Conservation (phyloP, 164 flowering plant genomes). For the Santalum album region DNA sequence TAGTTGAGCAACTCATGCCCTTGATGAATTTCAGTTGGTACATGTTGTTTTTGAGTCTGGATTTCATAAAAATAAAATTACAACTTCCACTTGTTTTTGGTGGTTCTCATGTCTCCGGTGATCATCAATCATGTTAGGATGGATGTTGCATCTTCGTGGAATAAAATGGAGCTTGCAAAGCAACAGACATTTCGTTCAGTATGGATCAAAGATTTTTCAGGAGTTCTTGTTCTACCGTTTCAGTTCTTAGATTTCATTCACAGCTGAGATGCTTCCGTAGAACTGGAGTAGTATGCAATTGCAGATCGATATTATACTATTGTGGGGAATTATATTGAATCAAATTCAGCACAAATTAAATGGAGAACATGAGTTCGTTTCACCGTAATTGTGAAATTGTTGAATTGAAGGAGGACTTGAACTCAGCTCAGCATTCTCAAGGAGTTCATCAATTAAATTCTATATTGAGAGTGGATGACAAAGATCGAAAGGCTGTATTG, state of each 20-base stretch:
- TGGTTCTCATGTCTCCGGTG: not conserved
- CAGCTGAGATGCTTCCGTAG: not conserved
- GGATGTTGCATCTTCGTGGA: not conserved
- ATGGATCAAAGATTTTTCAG: not conserved
- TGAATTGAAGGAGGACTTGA: constrained; percentile 30
- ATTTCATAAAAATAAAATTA: no score
- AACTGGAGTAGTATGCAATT: not conserved
- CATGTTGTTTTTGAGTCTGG: no score
- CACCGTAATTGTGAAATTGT: constrained; percentile 41
- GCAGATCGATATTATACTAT: not conserved
- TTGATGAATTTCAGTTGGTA: no score
- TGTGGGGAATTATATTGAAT: not conserved
- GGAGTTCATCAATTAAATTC: constrained; percentile 9
- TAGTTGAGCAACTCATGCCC: not conserved
- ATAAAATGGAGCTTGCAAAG: not conserved
- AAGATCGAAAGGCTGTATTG: constrained; percentile 17
- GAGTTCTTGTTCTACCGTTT: not conserved
- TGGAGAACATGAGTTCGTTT: constrained; percentile 24
- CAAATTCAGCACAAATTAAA: not conserved
- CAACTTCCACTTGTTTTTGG: not conserved
- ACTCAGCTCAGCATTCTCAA: constrained; percentile 4
- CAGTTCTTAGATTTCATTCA: not conserved
- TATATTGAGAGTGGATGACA: constrained; percentile 15
- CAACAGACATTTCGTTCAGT: not conserved
- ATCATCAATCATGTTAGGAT: no score